Conservation (phyloP, 768 basidiomycete species). For the Pulveroboletus ravenelii region DNA sequence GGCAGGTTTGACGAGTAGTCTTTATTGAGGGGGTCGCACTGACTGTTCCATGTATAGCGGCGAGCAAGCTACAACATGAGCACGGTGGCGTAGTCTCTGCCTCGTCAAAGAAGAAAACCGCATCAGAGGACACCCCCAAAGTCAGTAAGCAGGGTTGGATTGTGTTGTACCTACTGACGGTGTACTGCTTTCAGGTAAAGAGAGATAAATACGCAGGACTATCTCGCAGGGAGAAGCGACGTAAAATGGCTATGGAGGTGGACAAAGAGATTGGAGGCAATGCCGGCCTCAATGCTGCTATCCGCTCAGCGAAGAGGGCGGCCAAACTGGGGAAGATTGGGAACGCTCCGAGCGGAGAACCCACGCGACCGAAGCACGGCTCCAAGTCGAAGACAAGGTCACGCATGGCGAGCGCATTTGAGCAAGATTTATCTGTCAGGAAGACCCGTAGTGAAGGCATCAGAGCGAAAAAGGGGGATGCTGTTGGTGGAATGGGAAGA, state of each 20-base stretch:
- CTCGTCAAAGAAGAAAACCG: slow-evolving; percentile 37
- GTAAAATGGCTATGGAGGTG: slow-evolving; percentile 81
- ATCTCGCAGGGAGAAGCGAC: slow-evolving; percentile 80
- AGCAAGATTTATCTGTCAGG: slow-evolving; percentile 52
- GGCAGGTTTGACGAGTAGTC: slow-evolving; percentile 49
- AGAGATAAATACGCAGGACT: slow-evolving; percentile 78
- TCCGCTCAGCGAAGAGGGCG: slow-evolving; percentile 84
- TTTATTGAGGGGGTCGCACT: slow-evolving; percentile 1
- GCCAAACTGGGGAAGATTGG: slow-evolving; percentile 73
- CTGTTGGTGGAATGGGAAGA: slow-evolving; percentile 49
- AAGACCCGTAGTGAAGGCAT: slow-evolving; percentile 49
- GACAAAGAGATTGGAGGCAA: slow-evolving; percentile 60
- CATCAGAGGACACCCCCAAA: slow-evolving; percentile 34
- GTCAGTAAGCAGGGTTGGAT: slow-evolving; percentile 26
- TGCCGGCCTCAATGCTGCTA: slow-evolving; percentile 61
- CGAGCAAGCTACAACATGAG: slow-evolving; percentile 75
- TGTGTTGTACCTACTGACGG: slow-evolving; percentile 3
- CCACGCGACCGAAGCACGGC: slow-evolving; percentile 32
- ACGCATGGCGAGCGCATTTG: slow-evolving; percentile 44
- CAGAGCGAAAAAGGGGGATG: slow-evolving; percentile 59
- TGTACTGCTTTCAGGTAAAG: slow-evolving; percentile 47
- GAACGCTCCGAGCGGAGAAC: slow-evolving; percentile 37
- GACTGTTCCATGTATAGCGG: slow-evolving; percentile 40
- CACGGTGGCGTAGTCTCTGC: slow-evolving; percentile 38
- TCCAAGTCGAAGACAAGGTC: slow-evolving; percentile 29